These are phyloP conservation scores for Eleusine coracana DNA, from an alignment of 176 grass and related monocot genomes.

Conservation along the genomic window DNA sequence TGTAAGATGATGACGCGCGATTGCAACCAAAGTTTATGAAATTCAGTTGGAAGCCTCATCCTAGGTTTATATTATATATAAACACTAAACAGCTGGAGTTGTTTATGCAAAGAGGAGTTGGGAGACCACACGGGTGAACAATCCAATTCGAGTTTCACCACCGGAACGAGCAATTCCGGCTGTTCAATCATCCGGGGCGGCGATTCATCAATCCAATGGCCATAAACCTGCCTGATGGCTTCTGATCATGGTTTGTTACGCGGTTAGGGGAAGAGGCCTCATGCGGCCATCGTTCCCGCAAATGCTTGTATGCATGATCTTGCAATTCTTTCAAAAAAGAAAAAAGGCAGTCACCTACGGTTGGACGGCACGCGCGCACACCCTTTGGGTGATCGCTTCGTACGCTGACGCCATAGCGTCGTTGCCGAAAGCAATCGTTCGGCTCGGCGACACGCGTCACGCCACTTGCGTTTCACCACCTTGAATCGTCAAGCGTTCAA, in stretches of 20 bases:
- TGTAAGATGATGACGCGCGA: not conserved
- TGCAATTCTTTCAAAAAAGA: not conserved
- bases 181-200: not conserved
- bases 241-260: not conserved
- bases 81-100: not conserved
- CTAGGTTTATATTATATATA: not conserved
- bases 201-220: not conserved
- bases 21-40: not conserved
- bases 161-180: not conserved
- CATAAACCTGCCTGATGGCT: too few species aligned
- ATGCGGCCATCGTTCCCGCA: not conserved
- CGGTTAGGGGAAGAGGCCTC: not conserved
- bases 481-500: too few species aligned
- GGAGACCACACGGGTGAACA: not conserved
- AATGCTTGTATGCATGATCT: not conserved
- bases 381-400: constrained; percentile 10
- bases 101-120: not conserved
- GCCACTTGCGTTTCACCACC: too few species aligned
- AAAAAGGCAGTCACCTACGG: not conserved
- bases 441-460: too few species aligned
- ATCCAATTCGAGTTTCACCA: constrained; percentile 9
- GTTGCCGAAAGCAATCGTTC: constrained; percentile 5
- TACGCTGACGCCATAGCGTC: not conserved
- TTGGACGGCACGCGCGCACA: not conserved
- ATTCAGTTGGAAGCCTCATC: too few species aligned